Evolutionary conservation across 345 rosid species (phyloP).

Genomic region (Lumnitzera littorea): DNA sequence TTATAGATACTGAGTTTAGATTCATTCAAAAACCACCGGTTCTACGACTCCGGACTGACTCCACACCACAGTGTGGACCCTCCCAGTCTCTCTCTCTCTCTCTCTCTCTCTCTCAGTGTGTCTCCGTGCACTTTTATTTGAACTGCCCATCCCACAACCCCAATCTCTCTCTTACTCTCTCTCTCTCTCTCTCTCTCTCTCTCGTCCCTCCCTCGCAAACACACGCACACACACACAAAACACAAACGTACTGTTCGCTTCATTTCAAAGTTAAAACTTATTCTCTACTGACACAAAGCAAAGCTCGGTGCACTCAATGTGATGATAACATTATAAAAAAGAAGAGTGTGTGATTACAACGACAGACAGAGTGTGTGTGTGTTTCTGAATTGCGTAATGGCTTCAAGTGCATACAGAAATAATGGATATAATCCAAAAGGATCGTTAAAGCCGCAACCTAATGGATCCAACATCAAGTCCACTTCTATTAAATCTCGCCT

Average conservation of each 20-base stretch:
- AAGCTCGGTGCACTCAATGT: too few relatives aligned
- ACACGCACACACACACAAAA: too few relatives aligned
- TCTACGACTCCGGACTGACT: too few relatives aligned
- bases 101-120: neutral
- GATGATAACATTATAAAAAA: too few relatives aligned
- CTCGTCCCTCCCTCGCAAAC: too few relatives aligned
- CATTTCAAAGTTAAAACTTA: neutral
- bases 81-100: neutral
- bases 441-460: conserved; percentile 2
- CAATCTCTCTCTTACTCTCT: neutral
- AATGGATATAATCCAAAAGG: conserved; percentile 34
- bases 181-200: too few relatives aligned
- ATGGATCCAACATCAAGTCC: conserved; percentile 43
- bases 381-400: conserved; percentile 22
- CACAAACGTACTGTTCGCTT: neutral
- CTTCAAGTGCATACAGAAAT: conserved; percentile 50
- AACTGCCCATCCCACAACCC: conserved; percentile 4
- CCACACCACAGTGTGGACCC: neutral
- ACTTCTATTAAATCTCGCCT: conserved; percentile 73
- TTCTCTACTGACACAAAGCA: neutral
- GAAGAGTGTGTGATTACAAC: too few relatives aligned
- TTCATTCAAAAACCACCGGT: neutral
- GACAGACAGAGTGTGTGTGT: neutral
- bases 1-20: too few relatives aligned
- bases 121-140: conserved; percentile 7